These are phyloP conservation scores for Colletotrichum tropicicola DNA, from an alignment of 2,329 filamentous ascomycete genomes.

Conservation along the genomic window DNA sequence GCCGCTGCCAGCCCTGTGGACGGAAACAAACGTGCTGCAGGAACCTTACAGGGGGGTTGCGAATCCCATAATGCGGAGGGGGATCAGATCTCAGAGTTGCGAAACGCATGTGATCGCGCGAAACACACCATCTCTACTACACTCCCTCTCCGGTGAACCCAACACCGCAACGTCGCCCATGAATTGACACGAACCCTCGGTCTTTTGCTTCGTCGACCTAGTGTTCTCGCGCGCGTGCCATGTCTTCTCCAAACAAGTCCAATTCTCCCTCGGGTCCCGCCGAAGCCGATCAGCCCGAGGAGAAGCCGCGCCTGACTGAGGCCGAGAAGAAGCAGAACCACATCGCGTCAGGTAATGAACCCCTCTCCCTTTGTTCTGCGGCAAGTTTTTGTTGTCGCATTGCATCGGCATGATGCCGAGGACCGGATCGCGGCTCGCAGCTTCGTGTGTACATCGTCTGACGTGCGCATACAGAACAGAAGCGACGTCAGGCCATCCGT, in stretches of 20 bases:
- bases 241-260: conserved; percentile 32
- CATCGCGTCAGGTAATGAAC: conserved; percentile 57
- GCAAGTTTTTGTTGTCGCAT: not conserved
- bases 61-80: conserved; percentile 9
- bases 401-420: not conserved
- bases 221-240: not conserved
- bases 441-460: not conserved
- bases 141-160: not conserved
- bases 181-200: not conserved
- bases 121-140: conserved; percentile 10
- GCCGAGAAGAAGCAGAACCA: conserved; percentile 66
- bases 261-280: conserved; percentile 21
- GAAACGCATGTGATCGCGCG: conserved; percentile 26
- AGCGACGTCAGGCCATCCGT: conserved; percentile 71
- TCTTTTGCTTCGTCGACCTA: not conserved
- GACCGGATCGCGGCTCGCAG: not conserved
- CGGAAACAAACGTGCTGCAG: conserved; percentile 28
- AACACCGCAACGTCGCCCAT: not conserved
- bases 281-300: conserved; percentile 42
- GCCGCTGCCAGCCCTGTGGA: conserved; percentile 19
- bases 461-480: conserved; percentile 46
- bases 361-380: too few species aligned
- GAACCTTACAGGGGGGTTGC: conserved; percentile 25
- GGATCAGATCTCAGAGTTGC: conserved; percentile 13
- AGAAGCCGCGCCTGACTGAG: conserved; percentile 61